A percentile compares a stretch with the other conserved stretches of the same genome.
Conservation (phyloP, 208 protist species). For the Spongospora subterranea region DNA sequence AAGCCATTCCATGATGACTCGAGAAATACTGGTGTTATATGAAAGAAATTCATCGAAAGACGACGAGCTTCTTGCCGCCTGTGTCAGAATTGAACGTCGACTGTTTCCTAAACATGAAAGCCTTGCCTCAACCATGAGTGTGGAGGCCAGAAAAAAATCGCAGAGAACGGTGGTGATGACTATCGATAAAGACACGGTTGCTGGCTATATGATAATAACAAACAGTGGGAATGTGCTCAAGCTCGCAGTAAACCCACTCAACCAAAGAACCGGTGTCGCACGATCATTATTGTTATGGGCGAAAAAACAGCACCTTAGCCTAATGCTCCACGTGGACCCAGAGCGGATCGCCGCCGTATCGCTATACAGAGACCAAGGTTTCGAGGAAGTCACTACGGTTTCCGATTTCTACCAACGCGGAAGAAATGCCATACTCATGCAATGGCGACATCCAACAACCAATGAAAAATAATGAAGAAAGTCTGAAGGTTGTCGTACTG, state of each 20-base stretch:
- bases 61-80: neutral
- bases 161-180: neutral
- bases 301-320: neutral
- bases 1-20: no score
- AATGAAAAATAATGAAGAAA: no score
- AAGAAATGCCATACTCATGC: neutral
- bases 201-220: conserved; percentile 16
- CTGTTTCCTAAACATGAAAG: conserved; percentile 49
- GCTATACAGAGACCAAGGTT: neutral
- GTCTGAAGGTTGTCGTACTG: no score
- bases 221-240: neutral
- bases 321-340: conserved; percentile 24
- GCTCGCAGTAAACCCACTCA: neutral
- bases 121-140: neutral
- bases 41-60: no score
- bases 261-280: neutral
- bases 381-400: neutral
- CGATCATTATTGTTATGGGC: neutral
- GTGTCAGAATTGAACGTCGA: conserved; percentile 17
- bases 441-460: neutral
- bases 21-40: no score
- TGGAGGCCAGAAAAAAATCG: conserved; percentile 2
- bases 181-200: neutral
- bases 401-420: neutral
- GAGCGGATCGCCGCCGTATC: neutral